A percentile compares a stretch with the other conserved stretches of the same genome.
Conservation (phyloP, 495 filamentous ascomycete species). For the Podospora conica region DNA sequence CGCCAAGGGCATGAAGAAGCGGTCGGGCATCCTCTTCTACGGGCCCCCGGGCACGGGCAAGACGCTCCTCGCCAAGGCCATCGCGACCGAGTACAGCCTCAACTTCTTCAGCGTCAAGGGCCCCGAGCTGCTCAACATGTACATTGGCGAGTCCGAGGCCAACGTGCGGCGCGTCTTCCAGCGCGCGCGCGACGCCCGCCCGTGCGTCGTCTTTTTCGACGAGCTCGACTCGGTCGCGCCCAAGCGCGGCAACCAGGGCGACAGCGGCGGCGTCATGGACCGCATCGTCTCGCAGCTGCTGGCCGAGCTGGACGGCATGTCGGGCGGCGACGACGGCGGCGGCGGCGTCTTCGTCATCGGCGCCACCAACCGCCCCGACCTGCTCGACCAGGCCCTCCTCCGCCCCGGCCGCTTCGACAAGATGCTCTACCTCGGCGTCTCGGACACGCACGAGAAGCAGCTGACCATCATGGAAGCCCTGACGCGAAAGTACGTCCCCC, state of each 20-base stretch:
- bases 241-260: slow-evolving; percentile 95
- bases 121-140: slow-evolving; percentile 97
- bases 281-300: slow-evolving; percentile 93
- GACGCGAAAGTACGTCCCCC: slow-evolving; percentile 71
- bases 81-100: slow-evolving; percentile 95
- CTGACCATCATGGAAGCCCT: slow-evolving; percentile 88
- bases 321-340: slow-evolving; percentile 72
- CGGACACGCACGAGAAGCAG: slow-evolving; percentile 95
- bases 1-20: slow-evolving; percentile 97
- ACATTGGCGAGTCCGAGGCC: slow-evolving; percentile 97
- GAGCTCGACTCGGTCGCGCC: slow-evolving; percentile 96
- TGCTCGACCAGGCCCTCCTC: slow-evolving; percentile 85
- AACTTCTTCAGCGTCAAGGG: slow-evolving; percentile 99
- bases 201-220: slow-evolving; percentile 98
- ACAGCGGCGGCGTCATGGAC: slow-evolving; percentile 98
- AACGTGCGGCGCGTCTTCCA: slow-evolving; percentile 97
- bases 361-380: slow-evolving; percentile 89
- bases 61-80: slow-evolving; percentile 93
- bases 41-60: slow-evolving; percentile 96
- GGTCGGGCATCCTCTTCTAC: slow-evolving; percentile 95
- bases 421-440: slow-evolving; percentile 96
- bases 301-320: slow-evolving; percentile 96
- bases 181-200: slow-evolving; percentile 86
- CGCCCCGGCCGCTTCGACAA: slow-evolving; percentile 95
- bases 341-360: slow-evolving; percentile 97